These are phyloP conservation scores for Alternaria viburni DNA, from an alignment of 2,329 filamentous ascomycete species.

Conservation along the genomic window DNA sequence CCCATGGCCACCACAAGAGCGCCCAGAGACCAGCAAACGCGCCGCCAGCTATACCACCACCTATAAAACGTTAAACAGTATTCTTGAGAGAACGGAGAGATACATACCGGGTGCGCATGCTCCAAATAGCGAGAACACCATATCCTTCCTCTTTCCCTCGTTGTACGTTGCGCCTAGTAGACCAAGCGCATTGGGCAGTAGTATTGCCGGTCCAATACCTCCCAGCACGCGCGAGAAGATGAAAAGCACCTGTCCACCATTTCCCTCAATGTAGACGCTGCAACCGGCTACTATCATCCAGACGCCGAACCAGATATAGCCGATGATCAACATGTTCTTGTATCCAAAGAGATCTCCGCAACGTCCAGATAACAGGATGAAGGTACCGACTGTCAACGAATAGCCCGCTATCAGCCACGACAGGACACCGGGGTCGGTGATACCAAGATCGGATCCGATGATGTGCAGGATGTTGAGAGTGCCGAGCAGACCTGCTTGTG, in stretches of 20 bases:
- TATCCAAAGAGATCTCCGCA: constrained; percentile 60
- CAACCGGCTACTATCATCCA: constrained; percentile 57
- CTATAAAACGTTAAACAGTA: constrained; percentile 8
- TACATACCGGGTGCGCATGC: constrained; percentile 53
- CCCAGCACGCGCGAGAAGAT: constrained; percentile 45
- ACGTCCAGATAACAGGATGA: constrained; percentile 58
- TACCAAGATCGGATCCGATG: constrained; percentile 52
- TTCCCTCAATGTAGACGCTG: constrained; percentile 45
- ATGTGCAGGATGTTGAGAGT: constrained; percentile 50
- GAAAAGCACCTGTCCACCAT: constrained; percentile 44
- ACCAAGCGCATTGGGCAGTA: constrained; percentile 69
- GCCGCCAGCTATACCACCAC: constrained; percentile 52
- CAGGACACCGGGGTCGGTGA: constrained; percentile 50
- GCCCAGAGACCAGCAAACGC: constrained; percentile 51
- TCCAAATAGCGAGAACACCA: constrained; percentile 63
- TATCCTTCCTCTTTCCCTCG: constrained; percentile 64
- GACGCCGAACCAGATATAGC: constrained; percentile 58
- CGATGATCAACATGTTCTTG: constrained; percentile 57
- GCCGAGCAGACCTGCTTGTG: constrained; percentile 50
- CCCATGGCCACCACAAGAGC: constrained; percentile 61
- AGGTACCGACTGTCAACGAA: constrained; percentile 57
- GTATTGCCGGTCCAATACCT: constrained; percentile 67
- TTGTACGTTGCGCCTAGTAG: constrained; percentile 65
- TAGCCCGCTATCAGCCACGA: constrained; percentile 59
- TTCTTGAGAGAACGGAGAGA: neutral